Base-by-base conservation (phyloP, 1,284 basidiomycete species). In the Puccinia triticina region DNA sequence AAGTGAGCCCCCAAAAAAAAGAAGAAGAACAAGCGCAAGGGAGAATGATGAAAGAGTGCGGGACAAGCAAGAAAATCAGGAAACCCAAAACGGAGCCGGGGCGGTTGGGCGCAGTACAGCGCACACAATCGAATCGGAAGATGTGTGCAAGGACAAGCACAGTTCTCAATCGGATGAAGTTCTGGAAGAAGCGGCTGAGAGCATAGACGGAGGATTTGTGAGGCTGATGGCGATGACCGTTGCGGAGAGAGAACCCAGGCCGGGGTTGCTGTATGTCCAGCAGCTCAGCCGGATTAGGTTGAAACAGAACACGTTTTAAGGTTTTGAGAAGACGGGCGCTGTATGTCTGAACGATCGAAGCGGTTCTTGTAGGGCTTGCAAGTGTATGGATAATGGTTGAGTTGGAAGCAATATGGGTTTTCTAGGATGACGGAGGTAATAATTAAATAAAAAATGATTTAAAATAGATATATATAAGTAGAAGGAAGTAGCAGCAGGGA, bases 251-350 rank as follows among this genome's bases (percentile, higher is more conserved):
- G 40, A 40, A 59, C 57, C 57, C 23, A 59, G n/a, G n/a, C n/a
- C n/a, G n/a, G 57, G 57, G 57, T 59, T 29, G 10, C 4, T 59
- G n/a, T 59, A 29, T 59, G 10, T 59, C 2, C 26, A 10, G 29
- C 57, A 59, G 57, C 32, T 61, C 59, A 61, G 59, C 59, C 59
- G 59, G 26, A 61, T 61, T 57, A 57, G 55, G 55, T n/a, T 57
- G 55, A 57, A 57, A 57, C 55, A 57, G 55, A 57, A 26, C 55
- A 29, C n/a, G 55, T 26, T 57, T 57, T 21, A 53, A 23, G 50
- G 12, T 57, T 57, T n/a, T 2, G 23, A 12, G 26, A n/a, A 57
- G n/a, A 57, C 55, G 26, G 26, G 23, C 26, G 55, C 48, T 50
- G 48, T 50, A 50, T 57, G n/a, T n/a, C n/a, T n/a, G n/a, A n/a